Conservation (phyloP, 192 early-diverging fungal genomes). For the Linnemannia zychae region DNA sequence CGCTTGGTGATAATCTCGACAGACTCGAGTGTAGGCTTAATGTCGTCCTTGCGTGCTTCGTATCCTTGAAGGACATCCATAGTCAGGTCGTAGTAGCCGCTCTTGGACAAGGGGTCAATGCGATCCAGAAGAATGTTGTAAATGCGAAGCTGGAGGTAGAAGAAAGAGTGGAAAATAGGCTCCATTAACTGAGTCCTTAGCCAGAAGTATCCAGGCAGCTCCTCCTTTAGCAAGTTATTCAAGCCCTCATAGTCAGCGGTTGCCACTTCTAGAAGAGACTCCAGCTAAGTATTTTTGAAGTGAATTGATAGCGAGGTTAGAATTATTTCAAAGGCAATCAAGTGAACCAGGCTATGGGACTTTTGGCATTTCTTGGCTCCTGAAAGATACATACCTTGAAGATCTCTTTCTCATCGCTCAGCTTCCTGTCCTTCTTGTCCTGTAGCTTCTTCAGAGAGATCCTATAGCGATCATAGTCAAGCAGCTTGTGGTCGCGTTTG, state of each 20-base stretch:
- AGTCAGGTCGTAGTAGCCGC: conserved; percentile 70
- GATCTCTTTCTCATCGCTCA: conserved; percentile 77
- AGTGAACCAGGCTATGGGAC: neutral
- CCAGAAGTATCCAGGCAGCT: conserved; percentile 86
- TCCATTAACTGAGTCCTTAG: conserved; percentile 85
- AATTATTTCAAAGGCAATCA: neutral
- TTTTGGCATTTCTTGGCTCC: neutral
- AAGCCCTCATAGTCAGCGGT: conserved; percentile 87
- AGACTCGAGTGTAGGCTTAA: conserved; percentile 38
- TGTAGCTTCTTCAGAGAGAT: conserved; percentile 80
- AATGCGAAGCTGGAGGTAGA: conserved; percentile 84
- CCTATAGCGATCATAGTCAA: conserved; percentile 93
- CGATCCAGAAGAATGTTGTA: conserved; percentile 74
- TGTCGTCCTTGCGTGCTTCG: conserved; percentile 55
- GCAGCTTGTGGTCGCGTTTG: conserved; percentile 92
- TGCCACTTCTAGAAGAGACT: conserved; percentile 82
- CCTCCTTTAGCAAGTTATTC: conserved; percentile 85
- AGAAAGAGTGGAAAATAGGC: conserved; percentile 88
- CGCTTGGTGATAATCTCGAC: conserved; percentile 51
- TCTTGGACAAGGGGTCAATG: conserved; percentile 69
- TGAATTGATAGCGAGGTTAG: neutral
- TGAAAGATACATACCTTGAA: conserved; percentile 61
- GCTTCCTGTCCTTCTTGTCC: conserved; percentile 71
- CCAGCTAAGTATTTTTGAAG: conserved; percentile 57
- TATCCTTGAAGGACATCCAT: conserved; percentile 60